Conservation (phyloP, 805 yeast genomes). For the Phaffomyces opuntiae region DNA sequence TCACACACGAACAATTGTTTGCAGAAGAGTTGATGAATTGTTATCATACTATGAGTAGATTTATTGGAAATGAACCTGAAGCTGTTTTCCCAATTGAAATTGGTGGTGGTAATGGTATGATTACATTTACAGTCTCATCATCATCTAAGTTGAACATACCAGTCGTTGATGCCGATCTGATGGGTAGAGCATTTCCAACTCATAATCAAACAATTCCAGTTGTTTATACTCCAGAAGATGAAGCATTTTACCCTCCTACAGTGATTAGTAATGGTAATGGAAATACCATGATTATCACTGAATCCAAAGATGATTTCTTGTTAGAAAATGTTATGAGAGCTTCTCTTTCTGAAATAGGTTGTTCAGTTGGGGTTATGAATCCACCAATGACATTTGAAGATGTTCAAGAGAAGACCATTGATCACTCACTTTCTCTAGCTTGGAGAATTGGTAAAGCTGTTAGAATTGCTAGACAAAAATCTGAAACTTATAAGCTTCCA, state of each 20-base stretch:
- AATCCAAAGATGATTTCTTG: constrained; percentile 25
- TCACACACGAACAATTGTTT: constrained; percentile 24
- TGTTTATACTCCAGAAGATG: constrained; percentile 15
- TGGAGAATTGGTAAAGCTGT: constrained; percentile 44
- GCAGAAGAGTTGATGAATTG: constrained; percentile 26
- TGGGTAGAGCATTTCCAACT: constrained; percentile 21
- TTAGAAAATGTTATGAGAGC: constrained; percentile 35
- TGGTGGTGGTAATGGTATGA: constrained; percentile 38
- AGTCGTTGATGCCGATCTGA: constrained; percentile 34
- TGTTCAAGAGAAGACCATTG: constrained; percentile 23
- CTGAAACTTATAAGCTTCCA: constrained; percentile 30
- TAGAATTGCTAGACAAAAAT: constrained; percentile 29
- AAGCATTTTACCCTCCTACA: constrained; percentile 22
- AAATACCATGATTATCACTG: constrained; percentile 24
- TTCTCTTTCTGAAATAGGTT: constrained; percentile 36
- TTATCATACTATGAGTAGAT: constrained; percentile 25
- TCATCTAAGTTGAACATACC: constrained; percentile 22
- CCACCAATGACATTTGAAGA: constrained; percentile 27
- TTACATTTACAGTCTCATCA: constrained; percentile 17
- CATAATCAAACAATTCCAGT: constrained; percentile 29
- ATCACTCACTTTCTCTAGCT: constrained; percentile 30
- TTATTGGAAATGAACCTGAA: constrained; percentile 26
- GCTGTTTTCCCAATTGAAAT: constrained; percentile 33
- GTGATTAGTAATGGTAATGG: constrained; percentile 36
- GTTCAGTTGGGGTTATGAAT: constrained; percentile 27